Conservation (phyloP, 73 alveolate genomes). For the Stentor coeruleus region DNA sequence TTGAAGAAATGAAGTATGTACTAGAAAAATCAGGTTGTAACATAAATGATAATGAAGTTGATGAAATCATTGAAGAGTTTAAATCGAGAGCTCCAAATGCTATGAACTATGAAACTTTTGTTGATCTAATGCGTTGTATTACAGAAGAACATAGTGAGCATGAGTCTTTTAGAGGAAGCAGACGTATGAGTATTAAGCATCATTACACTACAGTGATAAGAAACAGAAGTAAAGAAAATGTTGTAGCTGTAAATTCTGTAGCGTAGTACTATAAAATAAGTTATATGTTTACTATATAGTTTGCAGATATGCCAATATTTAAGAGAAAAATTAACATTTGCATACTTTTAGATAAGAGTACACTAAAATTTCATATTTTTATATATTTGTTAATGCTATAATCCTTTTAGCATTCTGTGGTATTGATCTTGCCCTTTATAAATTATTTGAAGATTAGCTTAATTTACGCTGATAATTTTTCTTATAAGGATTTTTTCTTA, state of each 20-base stretch:
- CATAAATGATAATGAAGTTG: not conserved
- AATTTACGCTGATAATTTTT: too few species aligned
- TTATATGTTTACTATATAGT: too few species aligned
- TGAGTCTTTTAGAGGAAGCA: not conserved
- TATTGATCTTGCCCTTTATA: too few species aligned
- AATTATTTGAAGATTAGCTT: too few species aligned
- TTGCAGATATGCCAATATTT: too few species aligned
- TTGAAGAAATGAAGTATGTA: not conserved
- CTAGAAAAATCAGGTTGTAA: not conserved
- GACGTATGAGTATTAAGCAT: not conserved
- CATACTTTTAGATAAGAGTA: too few species aligned
- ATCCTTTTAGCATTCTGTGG: too few species aligned
- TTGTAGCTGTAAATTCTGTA: not conserved
- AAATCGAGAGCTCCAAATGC: not conserved
- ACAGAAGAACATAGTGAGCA: not conserved
- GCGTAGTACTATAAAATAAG: too few species aligned
- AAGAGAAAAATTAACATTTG: too few species aligned
- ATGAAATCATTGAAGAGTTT: slow-evolving; percentile 3
- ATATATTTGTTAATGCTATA: too few species aligned
- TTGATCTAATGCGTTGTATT: not conserved
- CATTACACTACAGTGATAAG: not conserved
- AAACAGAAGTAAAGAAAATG: not conserved
- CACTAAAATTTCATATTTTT: too few species aligned
- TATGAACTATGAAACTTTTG: slow-evolving; percentile 3
- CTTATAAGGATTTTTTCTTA: too few species aligned